These are phyloP conservation scores for Gleditsia sinensis DNA, from an alignment of 306 rosid genomes.

Conservation along the genomic window DNA sequence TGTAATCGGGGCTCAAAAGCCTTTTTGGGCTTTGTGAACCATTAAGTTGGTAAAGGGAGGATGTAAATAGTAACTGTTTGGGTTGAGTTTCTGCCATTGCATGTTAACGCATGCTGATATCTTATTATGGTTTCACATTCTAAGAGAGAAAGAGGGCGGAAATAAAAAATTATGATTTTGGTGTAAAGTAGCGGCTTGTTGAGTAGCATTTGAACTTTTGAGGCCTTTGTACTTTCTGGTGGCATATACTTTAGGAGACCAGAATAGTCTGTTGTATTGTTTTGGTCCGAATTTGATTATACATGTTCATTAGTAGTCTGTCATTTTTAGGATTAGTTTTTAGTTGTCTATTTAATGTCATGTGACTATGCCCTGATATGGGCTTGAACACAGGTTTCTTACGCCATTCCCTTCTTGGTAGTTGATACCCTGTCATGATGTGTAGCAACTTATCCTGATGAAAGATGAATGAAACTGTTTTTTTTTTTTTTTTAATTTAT, in stretches of 20 bases:
- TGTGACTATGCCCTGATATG: too few relatives aligned
- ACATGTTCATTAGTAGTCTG: conserved; percentile 29
- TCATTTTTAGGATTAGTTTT: conserved; percentile 14
- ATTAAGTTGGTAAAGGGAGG: conserved; percentile 16
- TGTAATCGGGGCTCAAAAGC: conserved; percentile 59
- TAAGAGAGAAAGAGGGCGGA: background rate
- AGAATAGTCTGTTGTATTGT: conserved; percentile 31
- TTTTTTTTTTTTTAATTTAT: background rate
- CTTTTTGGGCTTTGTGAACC: conserved; percentile 84
- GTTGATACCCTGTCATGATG: background rate
- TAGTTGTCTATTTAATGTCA: conserved; percentile 11
- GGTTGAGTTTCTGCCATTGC: conserved; percentile 20
- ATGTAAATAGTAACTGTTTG: conserved; percentile 31
- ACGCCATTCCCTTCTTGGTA: background rate
- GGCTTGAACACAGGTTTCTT: conserved; percentile 6
- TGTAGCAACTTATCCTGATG: background rate
- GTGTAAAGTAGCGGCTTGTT: conserved; percentile 18
- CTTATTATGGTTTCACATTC: conserved; percentile 20
- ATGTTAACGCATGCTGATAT: conserved; percentile 12
- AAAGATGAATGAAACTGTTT: conserved; percentile 15
- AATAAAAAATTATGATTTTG: conserved; percentile 22
- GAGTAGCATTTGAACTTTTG: conserved; percentile 24
- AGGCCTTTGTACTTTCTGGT: conserved; percentile 12
- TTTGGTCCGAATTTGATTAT: conserved; percentile 19
- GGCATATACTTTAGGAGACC: conserved; percentile 7